Conservation (phyloP, 73 alveolate species). For the Breviolum minutum region DNA sequence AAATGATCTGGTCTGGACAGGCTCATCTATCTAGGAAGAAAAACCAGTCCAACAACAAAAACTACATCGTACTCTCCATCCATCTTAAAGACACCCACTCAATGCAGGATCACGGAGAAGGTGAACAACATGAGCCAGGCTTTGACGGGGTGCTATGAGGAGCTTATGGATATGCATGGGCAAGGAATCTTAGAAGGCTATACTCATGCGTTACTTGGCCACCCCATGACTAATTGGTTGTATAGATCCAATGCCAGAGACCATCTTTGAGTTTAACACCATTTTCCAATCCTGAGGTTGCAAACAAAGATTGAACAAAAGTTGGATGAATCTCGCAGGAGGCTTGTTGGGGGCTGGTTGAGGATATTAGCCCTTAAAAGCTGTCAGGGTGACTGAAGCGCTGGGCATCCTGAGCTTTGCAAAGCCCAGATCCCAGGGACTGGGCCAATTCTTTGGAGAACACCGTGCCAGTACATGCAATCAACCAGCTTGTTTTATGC, state of each 20-base stretch:
- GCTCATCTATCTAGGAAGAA: too few relatives aligned
- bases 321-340: not conserved
- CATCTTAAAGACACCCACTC: not conserved
- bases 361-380: not conserved
- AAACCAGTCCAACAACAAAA: too few relatives aligned
- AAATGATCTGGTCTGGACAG: too few relatives aligned
- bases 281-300: not conserved
- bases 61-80: not conserved
- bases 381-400: not conserved
- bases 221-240: too few relatives aligned
- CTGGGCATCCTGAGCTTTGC: not conserved
- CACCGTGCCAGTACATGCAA: not conserved
- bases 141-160: not conserved
- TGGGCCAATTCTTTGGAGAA: not conserved
- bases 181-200: conserved; percentile 7
- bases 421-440: not conserved
- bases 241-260: not conserved
- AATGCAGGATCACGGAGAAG: not conserved
- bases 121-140: not conserved
- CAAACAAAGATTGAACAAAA: not conserved
- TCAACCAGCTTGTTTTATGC: too few relatives aligned
- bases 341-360: not conserved
- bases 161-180: not conserved
- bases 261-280: not conserved
- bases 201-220: not conserved